These are phyloP conservation scores for Cladobotryum protrusum DNA, from an alignment of 2,329 filamentous ascomycete species.

Conservation along the genomic window DNA sequence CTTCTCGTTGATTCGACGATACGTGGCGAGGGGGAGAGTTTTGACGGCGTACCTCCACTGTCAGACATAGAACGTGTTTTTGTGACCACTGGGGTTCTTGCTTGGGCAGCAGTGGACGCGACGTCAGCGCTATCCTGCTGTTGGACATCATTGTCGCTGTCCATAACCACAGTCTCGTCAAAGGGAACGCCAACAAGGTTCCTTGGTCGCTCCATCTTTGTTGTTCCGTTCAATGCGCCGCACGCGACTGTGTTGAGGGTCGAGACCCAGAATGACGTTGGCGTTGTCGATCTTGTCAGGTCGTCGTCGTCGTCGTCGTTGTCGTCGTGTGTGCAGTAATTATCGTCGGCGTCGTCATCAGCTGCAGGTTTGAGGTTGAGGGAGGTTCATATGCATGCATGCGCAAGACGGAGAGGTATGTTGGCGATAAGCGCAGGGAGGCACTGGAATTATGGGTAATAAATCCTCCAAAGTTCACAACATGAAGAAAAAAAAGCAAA, in stretches of 20 bases:
- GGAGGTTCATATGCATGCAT: too few relatives aligned
- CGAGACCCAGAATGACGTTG: neutral
- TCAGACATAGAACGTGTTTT: constrained; percentile 63
- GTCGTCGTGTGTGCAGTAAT: neutral
- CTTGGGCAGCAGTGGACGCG: constrained; percentile 13
- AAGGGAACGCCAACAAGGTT: constrained; percentile 3
- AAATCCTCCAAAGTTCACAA: too few relatives aligned
- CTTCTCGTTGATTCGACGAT: constrained; percentile 48
- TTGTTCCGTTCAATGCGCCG: too few relatives aligned
- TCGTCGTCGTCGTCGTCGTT: neutral
- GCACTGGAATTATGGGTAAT: too few relatives aligned
- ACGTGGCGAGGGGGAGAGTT: constrained; percentile 52
- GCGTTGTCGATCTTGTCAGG: neutral
- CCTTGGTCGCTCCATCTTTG: constrained; percentile 7
- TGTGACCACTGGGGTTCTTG: constrained; percentile 36
- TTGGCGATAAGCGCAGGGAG: too few relatives aligned
- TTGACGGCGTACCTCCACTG: constrained; percentile 48
- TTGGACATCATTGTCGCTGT: constrained; percentile 1
- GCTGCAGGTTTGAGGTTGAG: too few relatives aligned
- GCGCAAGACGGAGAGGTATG: too few relatives aligned
- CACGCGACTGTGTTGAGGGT: too few relatives aligned
- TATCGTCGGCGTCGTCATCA: too few relatives aligned
- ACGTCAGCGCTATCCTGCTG: neutral
- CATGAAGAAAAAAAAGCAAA: too few relatives aligned
- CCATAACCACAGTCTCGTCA: constrained; percentile 9